Evolutionary conservation across 1,284 basidiomycete genomes (phyloP), one percentile per base, ranked within the genome.

Genomic region (Ceratobasidium sp.): DNA sequence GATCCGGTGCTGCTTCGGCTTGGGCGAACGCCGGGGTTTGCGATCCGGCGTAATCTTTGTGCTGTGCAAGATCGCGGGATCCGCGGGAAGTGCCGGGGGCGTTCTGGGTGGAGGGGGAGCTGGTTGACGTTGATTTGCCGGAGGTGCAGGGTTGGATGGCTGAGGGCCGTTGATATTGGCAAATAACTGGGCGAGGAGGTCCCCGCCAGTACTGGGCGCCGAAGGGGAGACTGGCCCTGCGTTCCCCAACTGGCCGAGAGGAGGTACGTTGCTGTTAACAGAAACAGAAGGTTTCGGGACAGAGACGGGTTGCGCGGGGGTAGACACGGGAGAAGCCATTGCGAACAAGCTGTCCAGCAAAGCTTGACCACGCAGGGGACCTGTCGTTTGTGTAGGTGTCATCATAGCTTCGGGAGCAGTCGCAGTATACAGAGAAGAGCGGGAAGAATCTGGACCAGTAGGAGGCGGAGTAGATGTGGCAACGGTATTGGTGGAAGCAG

Each of bases 331-430:
- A 38, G 63, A 66, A n/a, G 63, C 63, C 63, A 66, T 66, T 11
- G 63, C 63, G 26, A 66, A 66, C 26, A 66, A 43, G 54, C 63
- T 66, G 43, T 66, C 63, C 2, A 66, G 63, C 21, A 66, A n/a
- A 7, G 63, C 63, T 26, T 66, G 63, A 7, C 63, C 63, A 3
- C 63, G 63, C 5, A 66, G 63, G 14, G 63, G 63, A 14, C 63
- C 63, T 16, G 63, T 21, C n/a, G 54, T 38, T 57, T 30, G 54
- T 3, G 5, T 64, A n/a, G 18, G 30, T 16, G 49, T 7, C 21
- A 35, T 11, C 6, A 32, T 30, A 7, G 30, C 63, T 32, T 57
- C 26, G 26, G 47, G n/a, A n/a, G 63, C 46, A 41, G 46, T n/a
- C 14, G 63, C 18, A 2, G 32, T n/a, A 21, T 52, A 54, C 23